Base-by-base conservation (phyloP, 2,329 filamentous ascomycete genomes). In the Paracorniculantispora psalliotae region DNA sequence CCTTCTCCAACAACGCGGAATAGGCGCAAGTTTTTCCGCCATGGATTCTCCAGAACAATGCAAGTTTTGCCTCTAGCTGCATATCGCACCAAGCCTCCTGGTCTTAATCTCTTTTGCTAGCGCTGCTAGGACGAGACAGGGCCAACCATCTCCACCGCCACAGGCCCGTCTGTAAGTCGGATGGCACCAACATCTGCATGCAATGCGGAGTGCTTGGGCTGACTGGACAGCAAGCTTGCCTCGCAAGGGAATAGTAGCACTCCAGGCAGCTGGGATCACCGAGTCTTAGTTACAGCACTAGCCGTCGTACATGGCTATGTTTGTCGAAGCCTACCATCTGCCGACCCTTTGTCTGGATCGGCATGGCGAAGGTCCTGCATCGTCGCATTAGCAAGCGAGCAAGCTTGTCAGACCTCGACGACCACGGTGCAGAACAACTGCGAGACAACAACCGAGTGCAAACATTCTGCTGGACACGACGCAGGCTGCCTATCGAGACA, bases 151-250 rank as follows among this genome's bases (percentile, higher is more conserved):
- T 49, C 54, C 54, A 57, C 44, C 44, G 33, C 52, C 28, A 37
- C 35, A 17, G 13, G 21, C 25, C 44, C 35, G 23, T 41, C 33
- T 30, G 5, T 23, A 23, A 43, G 33, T 57, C 17, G 33, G 37
- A 26, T 8, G 33, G 46, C 44, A 49, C 44, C 54, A 57, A 41
- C 54, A 49, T 49, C 54, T 50, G 54, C 46, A 50, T 41, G 54
- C 46, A 57, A 50, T 57, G 54, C 54, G 33, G 44, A 57, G 54
- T 30, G 30, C n/a, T 41, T 26, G 44, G 46, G 33, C 46, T 49
- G 25, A 10, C 17, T 23, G 13, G 33, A 30, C 12, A 33, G 17
- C 46, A 35, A 15, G 35, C 46, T 41, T 37, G 43, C 44, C 35
- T 28, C 33, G 17, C 53, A 39, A 28, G 43, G 44, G 23, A n/a